Base-by-base conservation (phyloP, 768 basidiomycete genomes). In the Pleurotus platypus region DNA sequence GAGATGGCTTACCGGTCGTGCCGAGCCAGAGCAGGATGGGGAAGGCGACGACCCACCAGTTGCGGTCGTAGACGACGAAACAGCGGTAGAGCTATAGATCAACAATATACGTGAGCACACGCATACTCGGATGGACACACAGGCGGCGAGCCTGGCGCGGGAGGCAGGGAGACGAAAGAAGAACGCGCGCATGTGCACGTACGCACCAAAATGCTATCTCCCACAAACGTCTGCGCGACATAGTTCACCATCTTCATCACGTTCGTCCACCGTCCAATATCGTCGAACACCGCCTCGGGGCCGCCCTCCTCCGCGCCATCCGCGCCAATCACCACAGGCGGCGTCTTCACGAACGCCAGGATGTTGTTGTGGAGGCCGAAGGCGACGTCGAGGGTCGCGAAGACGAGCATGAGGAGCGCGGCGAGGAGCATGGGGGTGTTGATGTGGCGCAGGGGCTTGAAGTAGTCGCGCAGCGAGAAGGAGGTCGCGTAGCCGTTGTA, bases 181-280 rank as follows among this genome's bases (percentile, higher is more conserved):
- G 20, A 20, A 20, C 20, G 20, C 20, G 20, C 1, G 20, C 20
- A 20, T 20, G 20, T 20, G 20, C 20, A 20, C 20, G 20, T 20
- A 62, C 67, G 35, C 58, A 79, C 78, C 56, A 80, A 61, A 26
- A 80, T 75, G 40, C 62, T 62, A 62, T 78, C 78, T 12, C 76
- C 78, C 12, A 77, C 65, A 55, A 75, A 70, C 1, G 75, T 78
- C 62, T 78, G 76, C 1, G 63, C 70, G 37, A 74, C 72, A 61
- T 74, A 78, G 49, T 68, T 66, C 1, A 59, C 73, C 65, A 75
- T 72, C 60, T 73, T 73, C 68, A 78, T 72, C 7, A 78, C 74
- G 56, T 73, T 74, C 16, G 77, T 64, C 76, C 74, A 74, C 46
- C 70, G 62, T 0, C 70, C 69, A 1, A 72, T 74, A 48, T 72